Percentiles rank a stretch among this genome's conserved stretches.
These are phyloP conservation scores for Thozetella sp. DNA, from an alignment of 495 filamentous ascomycete species.

Conservation along the genomic window DNA sequence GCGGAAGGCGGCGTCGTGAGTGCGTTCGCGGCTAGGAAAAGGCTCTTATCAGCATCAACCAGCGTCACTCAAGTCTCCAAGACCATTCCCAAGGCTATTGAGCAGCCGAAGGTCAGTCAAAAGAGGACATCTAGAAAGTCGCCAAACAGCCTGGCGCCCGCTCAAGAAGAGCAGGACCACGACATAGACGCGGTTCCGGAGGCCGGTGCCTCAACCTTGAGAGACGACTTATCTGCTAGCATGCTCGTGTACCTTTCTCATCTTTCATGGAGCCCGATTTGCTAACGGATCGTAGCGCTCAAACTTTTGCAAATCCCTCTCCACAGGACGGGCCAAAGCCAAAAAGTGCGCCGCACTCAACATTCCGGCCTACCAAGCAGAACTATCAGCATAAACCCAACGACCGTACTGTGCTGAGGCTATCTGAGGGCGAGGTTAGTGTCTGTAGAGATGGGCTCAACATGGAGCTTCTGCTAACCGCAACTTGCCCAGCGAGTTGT, in stretches of 20 bases:
- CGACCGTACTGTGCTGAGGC: slow-evolving; percentile 30
- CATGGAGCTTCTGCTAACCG: no score
- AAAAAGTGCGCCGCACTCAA: slow-evolving; percentile 30
- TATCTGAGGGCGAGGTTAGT: slow-evolving; percentile 49
- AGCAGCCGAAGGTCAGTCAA: background rate
- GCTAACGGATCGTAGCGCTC: background rate
- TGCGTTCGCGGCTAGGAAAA: slow-evolving; percentile 51
- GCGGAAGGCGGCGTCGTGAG: slow-evolving; percentile 32
- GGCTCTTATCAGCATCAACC: slow-evolving; percentile 21
- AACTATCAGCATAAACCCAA: slow-evolving; percentile 37
- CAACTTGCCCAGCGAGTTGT: slow-evolving; percentile 56
- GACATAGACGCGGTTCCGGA: background rate
- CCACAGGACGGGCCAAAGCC: background rate
- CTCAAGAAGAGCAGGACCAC: slow-evolving; percentile 12
- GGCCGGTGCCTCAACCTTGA: background rate
- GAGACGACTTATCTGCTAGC: background rate
- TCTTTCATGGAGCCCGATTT: background rate
- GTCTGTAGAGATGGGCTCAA: no score
- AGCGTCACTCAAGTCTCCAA: slow-evolving; percentile 5
- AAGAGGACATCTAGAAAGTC: slow-evolving; percentile 8
- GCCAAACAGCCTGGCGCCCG: background rate
- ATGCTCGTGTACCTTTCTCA: background rate
- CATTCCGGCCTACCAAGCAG: slow-evolving; percentile 42
- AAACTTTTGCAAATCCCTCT: background rate
- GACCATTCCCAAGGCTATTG: background rate